Conservation (phyloP, 768 basidiomycete genomes). For the Epithele typhae region DNA sequence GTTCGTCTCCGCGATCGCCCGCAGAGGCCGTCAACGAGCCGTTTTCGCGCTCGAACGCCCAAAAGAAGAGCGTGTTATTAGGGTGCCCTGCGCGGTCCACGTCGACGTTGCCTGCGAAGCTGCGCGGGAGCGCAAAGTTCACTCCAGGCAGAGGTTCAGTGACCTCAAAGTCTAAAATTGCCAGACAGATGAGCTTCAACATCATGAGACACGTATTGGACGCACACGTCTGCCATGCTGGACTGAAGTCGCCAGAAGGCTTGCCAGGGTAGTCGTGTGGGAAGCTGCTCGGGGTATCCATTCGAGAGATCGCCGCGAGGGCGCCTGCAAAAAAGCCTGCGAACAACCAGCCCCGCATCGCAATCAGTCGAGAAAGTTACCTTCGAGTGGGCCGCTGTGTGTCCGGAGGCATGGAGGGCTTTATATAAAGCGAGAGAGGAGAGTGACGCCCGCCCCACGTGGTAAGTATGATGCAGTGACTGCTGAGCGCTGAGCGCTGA, state of each 20-base stretch:
- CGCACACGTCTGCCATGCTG: slow-evolving; percentile 31
- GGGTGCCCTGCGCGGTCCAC: slow-evolving; percentile 28
- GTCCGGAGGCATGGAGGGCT: no score
- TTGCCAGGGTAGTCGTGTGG: slow-evolving; percentile 40
- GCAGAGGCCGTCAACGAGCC: slow-evolving; percentile 31
- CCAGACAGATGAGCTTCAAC: neutral
- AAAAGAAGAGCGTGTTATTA: slow-evolving; percentile 37
- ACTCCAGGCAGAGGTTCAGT: slow-evolving; percentile 30
- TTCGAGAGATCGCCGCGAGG: no score
- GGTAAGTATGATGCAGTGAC: no score
- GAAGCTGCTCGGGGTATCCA: slow-evolving; percentile 20
- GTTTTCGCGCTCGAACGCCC: slow-evolving; percentile 33
- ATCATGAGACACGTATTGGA: neutral
- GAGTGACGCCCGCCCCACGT: no score
- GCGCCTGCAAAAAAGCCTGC: no score
- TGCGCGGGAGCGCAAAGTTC: slow-evolving; percentile 27
- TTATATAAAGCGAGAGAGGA: no score
- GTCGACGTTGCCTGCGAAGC: slow-evolving; percentile 33
- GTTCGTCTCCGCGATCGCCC: slow-evolving; percentile 19
- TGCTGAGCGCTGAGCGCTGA: no score
- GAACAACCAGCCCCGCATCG: no score
- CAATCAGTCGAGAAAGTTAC: no score
- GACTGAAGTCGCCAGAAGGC: slow-evolving; percentile 28
- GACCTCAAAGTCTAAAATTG: slow-evolving; percentile 29
- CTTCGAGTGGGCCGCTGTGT: no score